Evolutionary conservation across 2,329 filamentous ascomycete species (phyloP).

Genomic region (Colletotrichum orchidophilum): DNA sequence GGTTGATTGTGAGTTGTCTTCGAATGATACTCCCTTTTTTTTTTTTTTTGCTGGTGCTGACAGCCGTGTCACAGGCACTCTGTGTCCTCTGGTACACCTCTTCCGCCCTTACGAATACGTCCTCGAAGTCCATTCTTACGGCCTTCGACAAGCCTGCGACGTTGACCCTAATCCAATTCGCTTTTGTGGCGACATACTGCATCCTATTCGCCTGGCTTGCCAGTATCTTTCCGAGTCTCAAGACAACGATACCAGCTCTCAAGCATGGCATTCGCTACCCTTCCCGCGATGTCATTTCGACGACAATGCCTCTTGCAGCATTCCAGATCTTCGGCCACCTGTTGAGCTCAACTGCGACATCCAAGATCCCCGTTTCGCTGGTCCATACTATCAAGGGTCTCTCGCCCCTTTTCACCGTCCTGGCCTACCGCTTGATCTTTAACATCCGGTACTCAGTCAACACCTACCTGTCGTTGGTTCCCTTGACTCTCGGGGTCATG

Average conservation of each 20-base stretch:
- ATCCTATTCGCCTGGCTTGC: conserved; percentile 81
- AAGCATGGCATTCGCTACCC: conserved; percentile 86
- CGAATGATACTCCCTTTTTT: conserved; percentile 37
- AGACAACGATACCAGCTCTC: conserved; percentile 78
- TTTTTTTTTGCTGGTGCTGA: background rate
- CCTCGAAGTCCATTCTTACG: conserved; percentile 95
- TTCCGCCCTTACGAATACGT: conserved; percentile 95
- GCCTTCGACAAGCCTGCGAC: conserved; percentile 91
- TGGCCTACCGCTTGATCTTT: conserved; percentile 91
- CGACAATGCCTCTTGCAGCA: conserved; percentile 88
- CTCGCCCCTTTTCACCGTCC: conserved; percentile 92
- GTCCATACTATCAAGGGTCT: conserved; percentile 99
- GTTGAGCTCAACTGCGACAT: conserved; percentile 90
- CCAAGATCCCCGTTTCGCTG: conserved; percentile 93
- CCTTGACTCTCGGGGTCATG: conserved; percentile 93
- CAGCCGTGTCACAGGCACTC: conserved; percentile 66
- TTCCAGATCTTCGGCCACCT: conserved; percentile 97
- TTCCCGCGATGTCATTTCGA: conserved; percentile 81
- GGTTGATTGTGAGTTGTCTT: conserved; percentile 73
- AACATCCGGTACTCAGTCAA: conserved; percentile 86
- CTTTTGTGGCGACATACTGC: conserved; percentile 90
- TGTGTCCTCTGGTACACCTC: conserved; percentile 95
- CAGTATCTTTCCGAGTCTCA: conserved; percentile 74
- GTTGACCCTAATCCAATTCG: conserved; percentile 92
- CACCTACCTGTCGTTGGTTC: conserved; percentile 90